phyloP scores from a whole-genome alignment of 768 basidiomycete species.

The Rhodotorula kratochvilovae region DNA sequence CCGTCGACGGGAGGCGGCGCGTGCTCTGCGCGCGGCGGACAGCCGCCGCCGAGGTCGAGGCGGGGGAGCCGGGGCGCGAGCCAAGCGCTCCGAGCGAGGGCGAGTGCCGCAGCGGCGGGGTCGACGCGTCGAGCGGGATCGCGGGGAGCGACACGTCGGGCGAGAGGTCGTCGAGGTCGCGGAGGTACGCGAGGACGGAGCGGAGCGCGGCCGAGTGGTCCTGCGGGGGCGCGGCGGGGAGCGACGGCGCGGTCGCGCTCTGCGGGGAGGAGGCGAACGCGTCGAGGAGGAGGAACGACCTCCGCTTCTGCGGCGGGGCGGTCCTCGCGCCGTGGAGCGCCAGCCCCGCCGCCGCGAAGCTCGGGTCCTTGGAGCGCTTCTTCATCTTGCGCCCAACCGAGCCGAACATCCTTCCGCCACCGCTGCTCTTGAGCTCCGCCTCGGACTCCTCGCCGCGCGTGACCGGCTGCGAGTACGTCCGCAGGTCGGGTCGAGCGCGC shows the following conservation, averaged over 20 bases:
- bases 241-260: constrained; percentile 49
- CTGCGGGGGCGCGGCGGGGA: constrained; percentile 53
- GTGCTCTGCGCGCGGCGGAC: constrained; percentile 28
- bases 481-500: constrained; percentile 13
- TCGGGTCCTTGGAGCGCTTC: background rate
- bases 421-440: background rate
- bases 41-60: background rate
- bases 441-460: constrained; percentile 23
- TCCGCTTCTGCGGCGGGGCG: constrained; percentile 56
- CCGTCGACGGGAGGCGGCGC: constrained; percentile 13
- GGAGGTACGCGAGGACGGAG: constrained; percentile 90
- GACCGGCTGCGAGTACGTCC: constrained; percentile 31
- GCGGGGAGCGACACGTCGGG: constrained; percentile 48
- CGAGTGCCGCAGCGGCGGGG: constrained; percentile 15
- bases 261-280: constrained; percentile 56
- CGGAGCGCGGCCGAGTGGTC: constrained; percentile 53
- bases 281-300: constrained; percentile 85
- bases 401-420: constrained; percentile 11
- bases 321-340: background rate
- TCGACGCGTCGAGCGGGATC: constrained; percentile 19
- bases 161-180: constrained; percentile 89
- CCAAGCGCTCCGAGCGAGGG: constrained; percentile 16
- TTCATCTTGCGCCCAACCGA: constrained; percentile 18
- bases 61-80: constrained; percentile 10
- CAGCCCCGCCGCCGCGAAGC: background rate